A percentile compares a stretch with the other conserved stretches of the same genome.
phyloP scores from a whole-genome alignment of 306 rosid genomes.

The Bauhinia variegata region DNA sequence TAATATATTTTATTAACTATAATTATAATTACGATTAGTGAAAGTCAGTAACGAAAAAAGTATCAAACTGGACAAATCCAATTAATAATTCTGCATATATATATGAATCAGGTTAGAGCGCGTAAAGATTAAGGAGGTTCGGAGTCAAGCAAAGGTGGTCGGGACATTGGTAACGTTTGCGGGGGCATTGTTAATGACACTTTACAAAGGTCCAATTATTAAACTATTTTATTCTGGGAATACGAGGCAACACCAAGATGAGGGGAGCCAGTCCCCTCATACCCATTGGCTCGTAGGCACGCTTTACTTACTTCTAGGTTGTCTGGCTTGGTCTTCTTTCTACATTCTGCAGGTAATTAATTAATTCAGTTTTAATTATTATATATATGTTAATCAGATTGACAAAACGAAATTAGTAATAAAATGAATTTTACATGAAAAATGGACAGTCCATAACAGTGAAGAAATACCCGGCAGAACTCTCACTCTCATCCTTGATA shows the following conservation, averaged over 20 bases:
- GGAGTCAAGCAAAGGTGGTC: slow-evolving; percentile 61
- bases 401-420: too few species aligned
- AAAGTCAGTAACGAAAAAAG: too few species aligned
- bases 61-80: too few species aligned
- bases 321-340: slow-evolving; percentile 68
- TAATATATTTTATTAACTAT: too few species aligned
- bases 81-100: too few species aligned
- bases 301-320: slow-evolving; percentile 56
- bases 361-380: too few species aligned
- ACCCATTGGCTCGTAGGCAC: slow-evolving; percentile 52
- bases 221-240: slow-evolving; percentile 42
- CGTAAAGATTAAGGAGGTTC: slow-evolving; percentile 45
- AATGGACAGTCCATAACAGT: slow-evolving; percentile 54
- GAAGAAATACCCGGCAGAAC: slow-evolving; percentile 67
- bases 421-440: too few species aligned
- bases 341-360: slow-evolving; percentile 54
- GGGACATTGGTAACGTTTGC: slow-evolving; percentile 70
- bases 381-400: too few species aligned
- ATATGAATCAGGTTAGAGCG: slow-evolving; percentile 52
- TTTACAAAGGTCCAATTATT: slow-evolving; percentile 67
- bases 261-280: slow-evolving; percentile 22
- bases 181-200: slow-evolving; percentile 76
- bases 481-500: slow-evolving; percentile 56
- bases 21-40: too few species aligned
- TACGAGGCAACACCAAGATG: slow-evolving; percentile 18